phyloP scores from a whole-genome alignment of 2,329 filamentous ascomycete species.

The Hypoxylon sp. region DNA sequence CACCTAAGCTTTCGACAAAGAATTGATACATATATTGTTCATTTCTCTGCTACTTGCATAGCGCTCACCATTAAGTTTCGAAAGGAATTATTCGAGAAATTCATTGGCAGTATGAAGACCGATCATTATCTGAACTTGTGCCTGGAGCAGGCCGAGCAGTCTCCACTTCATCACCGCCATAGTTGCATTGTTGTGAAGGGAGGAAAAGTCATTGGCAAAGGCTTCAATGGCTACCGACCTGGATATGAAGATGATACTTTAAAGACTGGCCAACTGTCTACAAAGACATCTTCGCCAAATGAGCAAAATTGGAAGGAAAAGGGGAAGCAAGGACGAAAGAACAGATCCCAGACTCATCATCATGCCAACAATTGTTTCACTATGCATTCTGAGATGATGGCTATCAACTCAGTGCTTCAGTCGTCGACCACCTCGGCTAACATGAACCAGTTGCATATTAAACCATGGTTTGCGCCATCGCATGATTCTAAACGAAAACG shows the following conservation, averaged over 20 bases:
- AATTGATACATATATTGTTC: too few species aligned
- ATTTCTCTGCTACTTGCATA: too few species aligned
- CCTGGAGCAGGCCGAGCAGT: conserved; percentile 60
- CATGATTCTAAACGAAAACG: conserved; percentile 56
- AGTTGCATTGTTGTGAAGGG: conserved; percentile 60
- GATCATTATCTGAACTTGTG: conserved; percentile 60
- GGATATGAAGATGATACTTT: conserved; percentile 60
- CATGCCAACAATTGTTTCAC: conserved; percentile 54
- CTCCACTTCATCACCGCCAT: conserved; percentile 59
- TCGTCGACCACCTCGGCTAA: conserved; percentile 54
- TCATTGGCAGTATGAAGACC: conserved; percentile 41
- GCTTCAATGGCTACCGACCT: conserved; percentile 59
- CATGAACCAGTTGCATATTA: conserved; percentile 54
- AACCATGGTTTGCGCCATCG: conserved; percentile 47
- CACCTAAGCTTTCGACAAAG: too few species aligned
- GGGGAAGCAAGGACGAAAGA: conserved; percentile 1
- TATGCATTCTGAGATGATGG: conserved; percentile 66
- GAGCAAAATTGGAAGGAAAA: conserved; percentile 52
- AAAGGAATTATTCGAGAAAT: background rate
- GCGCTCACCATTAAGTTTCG: background rate
- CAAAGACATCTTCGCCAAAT: conserved; percentile 47
- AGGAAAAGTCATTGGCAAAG: conserved; percentile 61
- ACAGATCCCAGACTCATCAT: conserved; percentile 43
- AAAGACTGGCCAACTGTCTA: conserved; percentile 55
- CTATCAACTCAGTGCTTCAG: conserved; percentile 59